phyloP scores from a whole-genome alignment of 2,329 filamentous ascomycete genomes.

The Diplodia scrobiculata region DNA sequence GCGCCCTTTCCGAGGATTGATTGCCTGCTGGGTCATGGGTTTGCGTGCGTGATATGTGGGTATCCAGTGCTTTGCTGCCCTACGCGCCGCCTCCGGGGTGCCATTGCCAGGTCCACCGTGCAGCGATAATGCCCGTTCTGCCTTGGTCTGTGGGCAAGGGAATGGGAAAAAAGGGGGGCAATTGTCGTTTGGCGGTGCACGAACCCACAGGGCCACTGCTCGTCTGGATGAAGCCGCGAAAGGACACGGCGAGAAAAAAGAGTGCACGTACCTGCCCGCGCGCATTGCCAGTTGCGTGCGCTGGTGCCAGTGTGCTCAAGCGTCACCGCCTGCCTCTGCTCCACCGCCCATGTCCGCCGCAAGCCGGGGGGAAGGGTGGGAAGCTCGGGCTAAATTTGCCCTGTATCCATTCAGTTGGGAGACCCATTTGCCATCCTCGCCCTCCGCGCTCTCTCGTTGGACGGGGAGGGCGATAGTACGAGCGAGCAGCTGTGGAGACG shows the following conservation, averaged over 20 bases:
- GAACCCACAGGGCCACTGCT: conserved; percentile 1
- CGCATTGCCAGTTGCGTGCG: neutral
- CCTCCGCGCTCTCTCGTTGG: neutral
- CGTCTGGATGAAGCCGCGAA: conserved; percentile 21
- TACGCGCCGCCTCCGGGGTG: neutral
- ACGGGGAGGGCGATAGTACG: neutral
- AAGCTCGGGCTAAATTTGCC: neutral
- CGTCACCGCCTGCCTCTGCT: conserved; percentile 11
- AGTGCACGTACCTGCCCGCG: neutral
- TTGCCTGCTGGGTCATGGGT: neutral
- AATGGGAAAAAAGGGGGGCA: neutral
- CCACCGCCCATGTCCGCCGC: conserved; percentile 1
- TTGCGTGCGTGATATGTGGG: neutral
- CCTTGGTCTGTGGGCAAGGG: neutral
- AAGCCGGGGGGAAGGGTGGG: neutral
- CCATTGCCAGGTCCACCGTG: neutral
- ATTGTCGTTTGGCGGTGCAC: neutral
- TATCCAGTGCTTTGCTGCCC: neutral
- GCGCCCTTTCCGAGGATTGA: neutral
- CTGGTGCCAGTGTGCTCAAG: neutral
- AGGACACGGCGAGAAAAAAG: neutral
- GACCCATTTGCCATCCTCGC: neutral
- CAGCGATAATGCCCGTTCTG: neutral
- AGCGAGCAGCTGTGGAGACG: neutral
- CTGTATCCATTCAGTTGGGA: neutral